Evolutionary conservation across 345 rosid species (phyloP), one percentile per base, ranked within the genome.

Genomic region (Alliaria petiolata): DNA sequence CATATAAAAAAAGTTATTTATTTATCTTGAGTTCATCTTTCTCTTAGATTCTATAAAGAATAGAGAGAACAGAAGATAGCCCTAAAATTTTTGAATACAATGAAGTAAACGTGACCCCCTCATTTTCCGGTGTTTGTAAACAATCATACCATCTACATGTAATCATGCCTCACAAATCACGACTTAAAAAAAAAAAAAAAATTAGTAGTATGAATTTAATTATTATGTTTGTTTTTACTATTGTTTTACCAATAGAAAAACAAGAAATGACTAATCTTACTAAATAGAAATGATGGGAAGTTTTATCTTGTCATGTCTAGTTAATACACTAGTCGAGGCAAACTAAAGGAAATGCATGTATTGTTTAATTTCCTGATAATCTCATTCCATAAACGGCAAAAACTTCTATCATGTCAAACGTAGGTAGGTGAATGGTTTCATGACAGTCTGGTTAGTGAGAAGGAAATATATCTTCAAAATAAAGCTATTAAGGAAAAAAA

Each of bases 141-240:
- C 72, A 57, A 40, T 31, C 78, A 74, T 74, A 67, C 72, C 1
- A 50, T 66, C 35, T 39, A 47, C 67, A 67, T 74, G 78, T 40
- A 50, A 12, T 20, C 1, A 31, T 39, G 8, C 44, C 8, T 39
- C 8, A 3, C 25, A 67, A 28, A 39, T 42, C 14, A 15, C 6
- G 53, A 39, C 36, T 16, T 53, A 3, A 4, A 34, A 9, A 16
- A 3, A 30, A 45, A 3, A 4, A 20, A 12, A n/a, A n/a, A n/a
- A n/a, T n/a, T n/a, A n/a, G 5, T 17, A 25, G 28, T 1, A 22
- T 22, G 25, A n/a, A n/a, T n/a, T n/a, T 46, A 63, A 31, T 17
- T 12, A n/a, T 13, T 17, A 34, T 46, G 33, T 31, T n/a, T 33
- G 31, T 34, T 47, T 19, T 34, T 17, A 17, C 7, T 19, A 17